Evolutionary conservation across 225 moss, liverwort and hornwort genomes (phyloP).

Genomic region (Sphagnum tenellum): DNA sequence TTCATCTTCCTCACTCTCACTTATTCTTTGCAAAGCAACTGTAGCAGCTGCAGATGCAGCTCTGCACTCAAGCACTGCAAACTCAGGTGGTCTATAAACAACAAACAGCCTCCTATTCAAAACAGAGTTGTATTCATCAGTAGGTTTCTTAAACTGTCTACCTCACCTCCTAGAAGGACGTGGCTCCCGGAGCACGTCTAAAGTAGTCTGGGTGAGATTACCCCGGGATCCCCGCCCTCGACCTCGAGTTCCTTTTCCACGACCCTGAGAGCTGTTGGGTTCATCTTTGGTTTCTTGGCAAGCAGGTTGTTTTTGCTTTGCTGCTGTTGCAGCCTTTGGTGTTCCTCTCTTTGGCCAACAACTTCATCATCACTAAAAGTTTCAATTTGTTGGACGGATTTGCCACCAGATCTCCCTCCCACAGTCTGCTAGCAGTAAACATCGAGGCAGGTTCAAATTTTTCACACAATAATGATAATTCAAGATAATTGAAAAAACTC

Average conservation of each 20-base stretch:
- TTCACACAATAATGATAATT: neutral
- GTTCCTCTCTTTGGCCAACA: slow-evolving; percentile 5
- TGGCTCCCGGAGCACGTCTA: slow-evolving; percentile 38
- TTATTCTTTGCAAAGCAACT: slow-evolving; percentile 17
- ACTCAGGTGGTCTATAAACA: no score
- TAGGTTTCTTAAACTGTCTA: neutral
- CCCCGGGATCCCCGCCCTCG: slow-evolving; percentile 35
- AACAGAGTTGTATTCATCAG: no score
- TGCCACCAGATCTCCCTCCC: slow-evolving; percentile 21
- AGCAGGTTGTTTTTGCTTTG: slow-evolving; percentile 34
- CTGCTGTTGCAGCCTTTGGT: slow-evolving; percentile 10
- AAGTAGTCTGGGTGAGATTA: slow-evolving; percentile 48
- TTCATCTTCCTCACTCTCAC: slow-evolving; percentile 32
- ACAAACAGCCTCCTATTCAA: no score
- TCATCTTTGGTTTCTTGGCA: slow-evolving; percentile 18
- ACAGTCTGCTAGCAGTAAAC: no score
- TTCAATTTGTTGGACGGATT: slow-evolving; percentile 17
- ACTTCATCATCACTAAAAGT: slow-evolving; percentile 37
- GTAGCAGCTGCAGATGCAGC: slow-evolving; percentile 20
- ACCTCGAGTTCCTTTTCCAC: slow-evolving; percentile 42
- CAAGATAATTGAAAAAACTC: neutral
- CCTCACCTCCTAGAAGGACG: slow-evolving; percentile 40
- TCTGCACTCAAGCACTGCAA: slow-evolving; percentile 11
- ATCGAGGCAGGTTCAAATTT: neutral
- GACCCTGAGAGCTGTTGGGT: slow-evolving; percentile 24